Percentiles rank a stretch among this genome's conserved stretches.
phyloP scores from a whole-genome alignment of 495 filamentous ascomycete genomes.

The Lophiotrema nucula region DNA sequence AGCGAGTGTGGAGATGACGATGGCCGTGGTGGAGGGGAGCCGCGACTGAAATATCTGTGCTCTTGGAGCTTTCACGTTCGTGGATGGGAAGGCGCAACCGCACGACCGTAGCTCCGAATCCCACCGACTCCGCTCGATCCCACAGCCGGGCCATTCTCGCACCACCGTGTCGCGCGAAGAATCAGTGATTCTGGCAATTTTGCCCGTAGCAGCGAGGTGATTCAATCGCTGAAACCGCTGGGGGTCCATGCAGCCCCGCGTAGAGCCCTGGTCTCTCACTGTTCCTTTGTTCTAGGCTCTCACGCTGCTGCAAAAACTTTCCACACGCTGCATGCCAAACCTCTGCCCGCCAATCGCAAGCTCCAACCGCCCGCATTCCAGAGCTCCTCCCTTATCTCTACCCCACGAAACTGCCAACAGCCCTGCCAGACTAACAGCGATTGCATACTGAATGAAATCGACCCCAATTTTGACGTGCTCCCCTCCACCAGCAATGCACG shows the following conservation, averaged over 20 bases:
- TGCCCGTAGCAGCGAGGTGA: no score
- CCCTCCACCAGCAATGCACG: slow-evolving; percentile 45
- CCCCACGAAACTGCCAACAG: slow-evolving; percentile 13
- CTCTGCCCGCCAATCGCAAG: slow-evolving; percentile 2
- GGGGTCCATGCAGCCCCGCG: no score
- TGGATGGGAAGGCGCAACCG: no score
- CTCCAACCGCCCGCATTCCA: not conserved
- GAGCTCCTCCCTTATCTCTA: slow-evolving; percentile 9
- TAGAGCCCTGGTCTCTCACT: no score
- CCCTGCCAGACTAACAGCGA: slow-evolving; percentile 3
- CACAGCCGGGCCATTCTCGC: not conserved
- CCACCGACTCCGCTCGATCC: not conserved
- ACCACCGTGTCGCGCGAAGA: not conserved
- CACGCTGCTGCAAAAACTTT: no score
- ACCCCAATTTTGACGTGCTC: not conserved
- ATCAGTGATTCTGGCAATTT: no score
- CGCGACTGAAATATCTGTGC: not conserved
- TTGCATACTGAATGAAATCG: slow-evolving; percentile 4
- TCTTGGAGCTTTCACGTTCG: no score
- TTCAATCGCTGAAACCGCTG: no score
- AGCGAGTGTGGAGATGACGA: slow-evolving; percentile 3
- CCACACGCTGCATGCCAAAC: no score
- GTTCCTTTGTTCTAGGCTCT: no score
- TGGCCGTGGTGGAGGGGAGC: slow-evolving; percentile 11
- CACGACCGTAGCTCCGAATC: not conserved